A percentile compares a stretch with the other conserved stretches of the same genome.
Evolutionary conservation across 2,329 filamentous ascomycete species (phyloP).

Genomic region (Zymoseptoria tritici): DNA sequence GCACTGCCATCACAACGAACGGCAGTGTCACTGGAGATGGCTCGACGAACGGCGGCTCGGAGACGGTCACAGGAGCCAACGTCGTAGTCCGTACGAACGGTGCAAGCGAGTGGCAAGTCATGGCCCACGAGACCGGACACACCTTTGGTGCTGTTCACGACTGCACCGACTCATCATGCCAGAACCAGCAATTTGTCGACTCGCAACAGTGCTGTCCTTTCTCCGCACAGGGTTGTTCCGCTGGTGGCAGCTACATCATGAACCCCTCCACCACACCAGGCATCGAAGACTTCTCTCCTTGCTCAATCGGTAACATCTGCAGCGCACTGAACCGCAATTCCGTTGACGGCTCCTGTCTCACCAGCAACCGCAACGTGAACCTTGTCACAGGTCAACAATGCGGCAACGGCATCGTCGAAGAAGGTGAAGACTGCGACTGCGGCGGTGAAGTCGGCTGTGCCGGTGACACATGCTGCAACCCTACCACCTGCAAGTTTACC

Average conservation of each 20-base stretch:
- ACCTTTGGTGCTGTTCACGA: constrained; percentile 96
- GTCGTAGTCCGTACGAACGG: constrained; percentile 68
- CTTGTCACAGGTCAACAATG: constrained; percentile 80
- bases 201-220: constrained; percentile 76
- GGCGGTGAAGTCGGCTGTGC: constrained; percentile 67
- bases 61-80: constrained; percentile 78
- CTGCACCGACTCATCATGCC: constrained; percentile 64
- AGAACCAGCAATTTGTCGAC: constrained; percentile 50
- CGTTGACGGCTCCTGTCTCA: constrained; percentile 69
- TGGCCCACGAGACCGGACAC: constrained; percentile 89
- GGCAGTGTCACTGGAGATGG: constrained; percentile 33
- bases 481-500: constrained; percentile 79
- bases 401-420: constrained; percentile 94
- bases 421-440: constrained; percentile 92
- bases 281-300: constrained; percentile 76
- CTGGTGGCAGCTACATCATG: constrained; percentile 80
- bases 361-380: constrained; percentile 74
- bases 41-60: constrained; percentile 41
- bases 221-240: constrained; percentile 60
- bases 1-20: constrained; percentile 43
- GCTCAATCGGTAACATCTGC: constrained; percentile 90
- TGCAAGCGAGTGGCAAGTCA: constrained; percentile 83
- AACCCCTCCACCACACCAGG: constrained; percentile 74
- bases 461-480: constrained; percentile 73
- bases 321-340: constrained; percentile 70